Base-by-base conservation (phyloP, 768 basidiomycete genomes). In the Suillus subaureus region DNA sequence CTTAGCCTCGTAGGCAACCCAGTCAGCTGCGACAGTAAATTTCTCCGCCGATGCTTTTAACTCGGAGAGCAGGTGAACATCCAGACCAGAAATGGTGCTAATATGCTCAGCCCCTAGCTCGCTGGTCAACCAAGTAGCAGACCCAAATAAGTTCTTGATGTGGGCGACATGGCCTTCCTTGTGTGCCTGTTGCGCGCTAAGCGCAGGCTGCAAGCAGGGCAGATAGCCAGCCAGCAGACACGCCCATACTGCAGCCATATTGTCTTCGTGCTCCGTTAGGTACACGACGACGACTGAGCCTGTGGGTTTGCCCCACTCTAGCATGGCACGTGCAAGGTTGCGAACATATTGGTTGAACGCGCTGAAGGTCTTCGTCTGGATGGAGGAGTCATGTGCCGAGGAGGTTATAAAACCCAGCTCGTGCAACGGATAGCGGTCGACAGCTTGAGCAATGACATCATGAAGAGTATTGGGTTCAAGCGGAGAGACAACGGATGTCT, bases 211-310 rank as follows among this genome's bases (percentile, higher is more conserved):
- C 61, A 76, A 66, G 64, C 75, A 76, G 13, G 76, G 75, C 0
- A 76, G 66, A 61, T 68, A 72, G 31, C 75, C 75, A 6, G 75
- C 76, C 35, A 76, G 67, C 1, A 76, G 62, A 61, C 73, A 76
- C 0, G 75, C 73, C 75, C 75, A 76, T 18, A 76, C 63, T 4
- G 75, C 76, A 3, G 67, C 69, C 75, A 77, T 76, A 49, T 77
- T 76, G 52, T 76, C 76, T 55, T 76, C 75, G 28, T 76, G 75
- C 47, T 76, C 76, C 0, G 73, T 77, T 26, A 76, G 66, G 61
- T 76, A 76, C 0, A 76, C 66, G 12, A 75, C 64, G 6, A 77
- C 7, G 21, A 75, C 31, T 0, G 75, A 74, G 2, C 75, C 75
- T 1, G 60, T 13, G 33, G 76, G 72, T 42, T 69, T 77, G 2